A percentile compares a stretch with the other conserved stretches of the same genome.
These are phyloP conservation scores for Boletus rex-veris DNA, from an alignment of 768 basidiomycete genomes.

Conservation along the genomic window DNA sequence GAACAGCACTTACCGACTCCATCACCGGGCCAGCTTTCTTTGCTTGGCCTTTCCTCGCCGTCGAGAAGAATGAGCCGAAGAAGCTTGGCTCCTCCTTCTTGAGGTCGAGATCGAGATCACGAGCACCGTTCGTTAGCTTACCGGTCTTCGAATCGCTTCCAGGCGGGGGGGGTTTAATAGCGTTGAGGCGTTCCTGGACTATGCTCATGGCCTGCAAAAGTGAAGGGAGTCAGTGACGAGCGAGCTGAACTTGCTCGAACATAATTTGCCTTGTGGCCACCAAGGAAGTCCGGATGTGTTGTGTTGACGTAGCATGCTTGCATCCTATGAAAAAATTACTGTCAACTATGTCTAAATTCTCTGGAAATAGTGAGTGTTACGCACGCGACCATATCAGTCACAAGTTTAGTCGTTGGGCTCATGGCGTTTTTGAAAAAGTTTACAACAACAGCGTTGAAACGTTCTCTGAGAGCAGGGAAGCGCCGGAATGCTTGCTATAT, in stretches of 20 bases:
- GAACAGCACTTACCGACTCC: conserved; percentile 47
- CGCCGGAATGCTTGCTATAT: conserved; percentile 90
- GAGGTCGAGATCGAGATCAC: conserved; percentile 86
- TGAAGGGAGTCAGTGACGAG: conserved; percentile 1
- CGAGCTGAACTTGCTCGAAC: neutral
- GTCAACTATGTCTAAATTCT: neutral
- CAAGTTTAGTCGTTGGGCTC: conserved; percentile 93
- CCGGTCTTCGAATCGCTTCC: conserved; percentile 64
- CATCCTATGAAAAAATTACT: conserved; percentile 54
- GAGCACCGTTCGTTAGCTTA: conserved; percentile 79
- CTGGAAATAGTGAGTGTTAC: conserved; percentile 30
- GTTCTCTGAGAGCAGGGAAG: conserved; percentile 93
- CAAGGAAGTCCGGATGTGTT: conserved; percentile 97
- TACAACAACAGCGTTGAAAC: conserved; percentile 94
- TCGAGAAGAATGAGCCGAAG: conserved; percentile 94
- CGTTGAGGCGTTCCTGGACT: conserved; percentile 77
- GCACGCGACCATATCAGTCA: conserved; percentile 86
- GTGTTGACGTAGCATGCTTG: conserved; percentile 99
- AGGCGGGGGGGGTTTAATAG: conserved; percentile 65
- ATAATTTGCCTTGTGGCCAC: conserved; percentile 74
- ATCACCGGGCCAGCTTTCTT: conserved; percentile 58
- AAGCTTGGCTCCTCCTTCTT: conserved; percentile 91
- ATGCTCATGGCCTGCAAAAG: conserved; percentile 74
- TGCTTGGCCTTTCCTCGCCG: conserved; percentile 56
- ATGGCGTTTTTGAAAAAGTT: conserved; percentile 95